These are phyloP conservation scores for Flaveria linearis DNA, from an alignment of 129 eudicot genomes.

Conservation along the genomic window DNA sequence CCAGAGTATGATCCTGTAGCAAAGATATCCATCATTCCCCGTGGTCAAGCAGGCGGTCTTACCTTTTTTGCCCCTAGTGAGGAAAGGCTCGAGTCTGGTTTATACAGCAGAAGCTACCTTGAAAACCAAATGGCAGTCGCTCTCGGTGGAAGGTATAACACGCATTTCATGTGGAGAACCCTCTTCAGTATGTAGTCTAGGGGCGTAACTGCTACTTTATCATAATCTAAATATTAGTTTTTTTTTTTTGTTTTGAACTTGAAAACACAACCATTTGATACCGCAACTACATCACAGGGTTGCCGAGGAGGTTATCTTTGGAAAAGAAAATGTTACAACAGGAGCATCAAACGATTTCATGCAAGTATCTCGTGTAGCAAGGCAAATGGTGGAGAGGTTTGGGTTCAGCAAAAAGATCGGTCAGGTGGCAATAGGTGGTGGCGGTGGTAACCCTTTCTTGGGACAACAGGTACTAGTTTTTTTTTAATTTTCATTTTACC, in stretches of 20 bases:
- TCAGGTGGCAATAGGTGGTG: conserved; percentile 85
- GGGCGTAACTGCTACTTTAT: not conserved
- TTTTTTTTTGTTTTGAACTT: not conserved
- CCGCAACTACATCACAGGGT: conserved; percentile 47
- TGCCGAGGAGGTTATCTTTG: conserved; percentile 91
- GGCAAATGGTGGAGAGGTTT: conserved; percentile 97
- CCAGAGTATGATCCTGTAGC: conserved; percentile 98
- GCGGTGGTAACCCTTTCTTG: conserved; percentile 94
- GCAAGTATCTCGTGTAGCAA: conserved; percentile 97
- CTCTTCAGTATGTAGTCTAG: not conserved
- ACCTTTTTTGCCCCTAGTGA: conserved; percentile 98
- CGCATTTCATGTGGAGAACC: not conserved
- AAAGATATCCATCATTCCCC: conserved; percentile 94
- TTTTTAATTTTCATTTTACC: not conserved
- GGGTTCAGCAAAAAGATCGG: conserved; percentile 98
- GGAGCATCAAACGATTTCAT: conserved; percentile 97
- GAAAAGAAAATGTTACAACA: conserved; percentile 82
- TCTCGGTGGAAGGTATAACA: conserved; percentile 84
- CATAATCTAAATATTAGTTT: not conserved
- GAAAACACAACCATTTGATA: not conserved
- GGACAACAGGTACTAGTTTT: conserved; percentile 69
- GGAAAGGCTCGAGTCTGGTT: conserved; percentile 95
- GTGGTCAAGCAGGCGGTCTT: conserved; percentile 99
- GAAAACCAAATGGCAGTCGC: conserved; percentile 99
- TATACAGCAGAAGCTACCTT: conserved; percentile 91